A percentile compares a stretch with the other conserved stretches of the same genome.
These are phyloP conservation scores for Coccomyxa sp. DNA, from an alignment of 139 green algal genomes.

Conservation along the genomic window DNA sequence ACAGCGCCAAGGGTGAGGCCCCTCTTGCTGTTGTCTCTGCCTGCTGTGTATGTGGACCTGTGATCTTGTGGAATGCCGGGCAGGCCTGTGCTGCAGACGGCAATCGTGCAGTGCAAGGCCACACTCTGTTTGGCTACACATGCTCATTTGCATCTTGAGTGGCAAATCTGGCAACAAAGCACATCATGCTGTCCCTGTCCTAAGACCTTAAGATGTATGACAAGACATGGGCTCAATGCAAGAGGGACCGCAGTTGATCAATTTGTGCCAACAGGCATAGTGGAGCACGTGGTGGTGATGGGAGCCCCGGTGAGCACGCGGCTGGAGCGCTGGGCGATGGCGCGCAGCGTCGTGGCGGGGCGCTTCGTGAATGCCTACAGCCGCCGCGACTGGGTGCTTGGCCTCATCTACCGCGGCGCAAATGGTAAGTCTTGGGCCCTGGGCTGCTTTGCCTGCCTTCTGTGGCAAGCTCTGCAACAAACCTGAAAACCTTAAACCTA, in stretches of 20 bases:
- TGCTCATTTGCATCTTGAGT: background rate
- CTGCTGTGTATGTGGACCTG: too few species aligned
- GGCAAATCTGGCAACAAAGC: background rate
- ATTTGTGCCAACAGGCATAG: conserved; percentile 45
- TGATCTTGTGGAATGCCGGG: too few species aligned
- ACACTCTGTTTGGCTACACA: too few species aligned
- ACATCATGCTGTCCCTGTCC: too few species aligned
- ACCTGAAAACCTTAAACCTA: too few species aligned
- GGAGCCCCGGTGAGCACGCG: conserved; percentile 60
- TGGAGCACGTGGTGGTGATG: conserved; percentile 75
- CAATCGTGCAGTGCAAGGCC: too few species aligned
- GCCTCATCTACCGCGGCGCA: conserved; percentile 28
- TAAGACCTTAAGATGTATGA: too few species aligned
- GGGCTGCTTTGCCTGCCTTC: too few species aligned
- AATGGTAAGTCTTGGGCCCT: conserved; percentile 31
- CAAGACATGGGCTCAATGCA: too few species aligned
- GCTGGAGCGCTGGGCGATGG: conserved; percentile 44
- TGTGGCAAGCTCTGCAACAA: too few species aligned
- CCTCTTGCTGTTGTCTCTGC: background rate
- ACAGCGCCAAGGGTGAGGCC: conserved; percentile 11
- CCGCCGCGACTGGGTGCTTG: conserved; percentile 77
- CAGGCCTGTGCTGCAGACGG: too few species aligned
- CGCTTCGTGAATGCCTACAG: conserved; percentile 80
- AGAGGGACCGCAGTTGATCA: too few species aligned
- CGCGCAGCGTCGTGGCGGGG: conserved; percentile 60